Percentiles rank a stretch among this genome's conserved stretches.
These are phyloP conservation scores for Ceratocystis variospora DNA, from an alignment of 2,329 filamentous ascomycete species.

Conservation along the genomic window DNA sequence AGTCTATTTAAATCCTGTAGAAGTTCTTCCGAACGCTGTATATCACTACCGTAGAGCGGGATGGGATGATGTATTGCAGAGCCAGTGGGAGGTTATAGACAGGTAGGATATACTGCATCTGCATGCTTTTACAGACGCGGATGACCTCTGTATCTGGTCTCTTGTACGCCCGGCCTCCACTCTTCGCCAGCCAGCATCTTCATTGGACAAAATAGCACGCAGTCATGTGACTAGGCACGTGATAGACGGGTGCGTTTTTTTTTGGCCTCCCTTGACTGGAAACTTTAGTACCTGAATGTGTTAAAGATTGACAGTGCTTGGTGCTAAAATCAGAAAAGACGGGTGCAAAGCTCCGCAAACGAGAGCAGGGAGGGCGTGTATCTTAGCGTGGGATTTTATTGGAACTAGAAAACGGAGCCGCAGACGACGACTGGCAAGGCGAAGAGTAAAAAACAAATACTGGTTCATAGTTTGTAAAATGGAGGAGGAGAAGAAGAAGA, in stretches of 20 bases:
- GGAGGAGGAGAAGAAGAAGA: neutral
- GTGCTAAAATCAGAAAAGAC: neutral
- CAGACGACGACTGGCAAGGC: neutral
- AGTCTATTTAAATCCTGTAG: too few species aligned
- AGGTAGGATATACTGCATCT: neutral
- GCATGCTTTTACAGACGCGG: neutral
- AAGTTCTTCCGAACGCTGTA: too few species aligned
- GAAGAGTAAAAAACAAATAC: neutral
- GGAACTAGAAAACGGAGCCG: conserved; percentile 6
- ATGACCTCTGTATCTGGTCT: neutral
- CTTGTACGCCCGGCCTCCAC: neutral
- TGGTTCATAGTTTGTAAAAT: neutral
- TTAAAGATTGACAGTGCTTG: neutral
- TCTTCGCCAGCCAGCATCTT: neutral
- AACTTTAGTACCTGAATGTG: neutral
- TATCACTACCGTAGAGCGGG: neutral
- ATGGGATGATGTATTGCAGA: neutral
- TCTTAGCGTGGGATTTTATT: neutral
- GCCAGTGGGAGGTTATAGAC: neutral
- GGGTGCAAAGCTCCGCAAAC: conserved; percentile 11
- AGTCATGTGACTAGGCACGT: neutral
- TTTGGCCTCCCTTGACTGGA: too few species aligned
- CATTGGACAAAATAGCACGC: neutral
- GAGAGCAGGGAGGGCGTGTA: neutral
- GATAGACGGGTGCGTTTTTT: neutral